Base-by-base conservation (phyloP, 495 filamentous ascomycete genomes). In the Bathelium albidoporum region DNA sequence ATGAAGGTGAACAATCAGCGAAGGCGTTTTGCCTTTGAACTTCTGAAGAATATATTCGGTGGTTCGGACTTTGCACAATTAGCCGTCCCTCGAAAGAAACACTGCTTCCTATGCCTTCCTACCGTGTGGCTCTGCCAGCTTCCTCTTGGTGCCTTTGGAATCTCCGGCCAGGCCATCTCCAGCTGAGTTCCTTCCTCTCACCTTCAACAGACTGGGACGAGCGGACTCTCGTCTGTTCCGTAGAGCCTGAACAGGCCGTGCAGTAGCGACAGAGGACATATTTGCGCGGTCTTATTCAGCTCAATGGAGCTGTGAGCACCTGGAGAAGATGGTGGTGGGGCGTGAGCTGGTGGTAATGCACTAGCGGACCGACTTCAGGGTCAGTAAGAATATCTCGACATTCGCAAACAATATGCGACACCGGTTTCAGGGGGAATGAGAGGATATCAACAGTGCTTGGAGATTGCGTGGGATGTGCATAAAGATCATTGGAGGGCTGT, bases 1-100 rank as follows among this genome's bases (percentile, higher is more conserved):
- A 71, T 96, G 85, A 1, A 99, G 77, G 74, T 97, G 91, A 39
- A 99, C 75, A 45, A 91, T 84, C 10, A 97, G 77, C 12, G 91
- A 96, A 0, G 95, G 93, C 14, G 83, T 83, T 11, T 77, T 78
- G 67, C 87, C 91, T 3, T 80, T 76, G 73, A 85, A 95, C 77
- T 93, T 96, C 69, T 82, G 84, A 1, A 98, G 82, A 55, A 98
- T 90, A 69, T 95, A 88, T 3, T 79, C 72, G 26, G 85, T 83
- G 31, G 84, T 88, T 36, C 52, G 58, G 22, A 77, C 74, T 49
- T 18, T 49, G 12, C 44, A 18, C 20, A 22, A n/a, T 49, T 22
- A 49, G 44, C 18, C 44, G 20, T 16, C 5, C 11, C 44, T 5
- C 12, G 5, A 49, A 5, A 49, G 5, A 49, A 20, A 22, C 5